Conservation (phyloP, 2,329 filamentous ascomycete genomes). For the Sporothrix inflata region DNA sequence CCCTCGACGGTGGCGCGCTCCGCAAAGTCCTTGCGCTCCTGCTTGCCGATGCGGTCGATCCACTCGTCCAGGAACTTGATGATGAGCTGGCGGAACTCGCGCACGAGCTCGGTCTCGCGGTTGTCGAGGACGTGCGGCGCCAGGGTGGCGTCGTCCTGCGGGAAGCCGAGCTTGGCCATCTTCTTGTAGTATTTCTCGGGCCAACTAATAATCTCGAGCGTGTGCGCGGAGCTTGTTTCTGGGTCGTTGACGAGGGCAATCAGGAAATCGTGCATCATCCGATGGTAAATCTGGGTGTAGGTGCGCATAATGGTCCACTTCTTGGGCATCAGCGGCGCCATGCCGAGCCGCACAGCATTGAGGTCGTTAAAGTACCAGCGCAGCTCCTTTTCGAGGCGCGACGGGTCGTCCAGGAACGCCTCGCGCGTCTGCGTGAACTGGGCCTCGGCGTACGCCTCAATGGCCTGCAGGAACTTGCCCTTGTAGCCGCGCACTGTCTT, state of each 20-base stretch:
- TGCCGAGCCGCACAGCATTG: slow-evolving; percentile 90
- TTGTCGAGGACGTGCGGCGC: slow-evolving; percentile 87
- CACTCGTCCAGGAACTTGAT: slow-evolving; percentile 95
- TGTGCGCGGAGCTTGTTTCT: slow-evolving; percentile 81
- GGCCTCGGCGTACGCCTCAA: slow-evolving; percentile 71
- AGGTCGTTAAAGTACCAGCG: slow-evolving; percentile 99
- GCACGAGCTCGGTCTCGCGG: slow-evolving; percentile 84
- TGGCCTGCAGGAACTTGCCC: slow-evolving; percentile 85
- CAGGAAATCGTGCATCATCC: slow-evolving; percentile 93
- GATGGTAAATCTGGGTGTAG: slow-evolving; percentile 89
- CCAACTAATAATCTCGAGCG: slow-evolving; percentile 92
- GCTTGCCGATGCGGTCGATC: slow-evolving; percentile 88
- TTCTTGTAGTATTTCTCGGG: slow-evolving; percentile 95
- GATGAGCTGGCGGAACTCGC: slow-evolving; percentile 92
- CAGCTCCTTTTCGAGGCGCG: slow-evolving; percentile 81
- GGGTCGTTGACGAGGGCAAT: slow-evolving; percentile 81
- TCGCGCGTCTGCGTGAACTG: slow-evolving; percentile 74
- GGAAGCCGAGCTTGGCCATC: slow-evolving; percentile 87
- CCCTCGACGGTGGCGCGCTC: slow-evolving; percentile 74
- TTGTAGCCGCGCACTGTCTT: slow-evolving; percentile 95
- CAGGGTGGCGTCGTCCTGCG: slow-evolving; percentile 66
- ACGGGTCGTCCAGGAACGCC: slow-evolving; percentile 81
- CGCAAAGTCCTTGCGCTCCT: slow-evolving; percentile 80
- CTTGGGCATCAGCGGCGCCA: slow-evolving; percentile 88
- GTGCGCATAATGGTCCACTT: slow-evolving; percentile 96